Evolutionary conservation across 78 protist genomes (phyloP).

Genomic region (Dictyostelium purpureum): DNA sequence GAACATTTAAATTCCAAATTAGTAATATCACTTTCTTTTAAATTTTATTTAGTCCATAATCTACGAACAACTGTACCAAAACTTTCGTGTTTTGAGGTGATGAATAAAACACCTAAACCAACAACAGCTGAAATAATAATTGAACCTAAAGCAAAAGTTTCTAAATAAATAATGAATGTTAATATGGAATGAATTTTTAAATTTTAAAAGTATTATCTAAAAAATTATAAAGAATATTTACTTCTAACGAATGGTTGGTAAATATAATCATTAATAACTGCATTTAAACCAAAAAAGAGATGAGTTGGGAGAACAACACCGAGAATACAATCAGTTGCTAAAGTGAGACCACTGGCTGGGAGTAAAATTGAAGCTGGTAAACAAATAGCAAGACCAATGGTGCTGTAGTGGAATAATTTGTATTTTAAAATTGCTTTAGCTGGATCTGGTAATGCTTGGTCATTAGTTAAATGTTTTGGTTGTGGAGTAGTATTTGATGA

Average conservation of each 20-base stretch:
- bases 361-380: constrained; percentile 22
- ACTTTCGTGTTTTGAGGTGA: no score
- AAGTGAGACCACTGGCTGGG: neutral
- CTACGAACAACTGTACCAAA: no score
- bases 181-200: no score
- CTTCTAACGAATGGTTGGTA: constrained; percentile 10
- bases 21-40: no score
- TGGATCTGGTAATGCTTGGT: constrained; percentile 22
- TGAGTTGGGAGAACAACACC: constrained; percentile 44
- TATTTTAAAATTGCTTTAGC: neutral
- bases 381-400: constrained; percentile 9
- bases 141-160: no score
- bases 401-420: constrained; percentile 52
- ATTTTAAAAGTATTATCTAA: neutral
- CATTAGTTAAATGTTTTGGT: no score
- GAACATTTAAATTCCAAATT: no score
- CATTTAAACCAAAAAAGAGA: constrained; percentile 31
- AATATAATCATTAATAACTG: constrained; percentile 64
- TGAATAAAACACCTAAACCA: no score
- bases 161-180: no score
- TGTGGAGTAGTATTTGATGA: no score
- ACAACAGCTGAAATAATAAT: no score
- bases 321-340: neutral
- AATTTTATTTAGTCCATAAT: no score
- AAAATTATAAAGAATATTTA: neutral